Percentiles rank a stretch among this genome's conserved stretches.
Conservation (phyloP, 805 yeast species). For the Pichia rugopelliculosa region DNA sequence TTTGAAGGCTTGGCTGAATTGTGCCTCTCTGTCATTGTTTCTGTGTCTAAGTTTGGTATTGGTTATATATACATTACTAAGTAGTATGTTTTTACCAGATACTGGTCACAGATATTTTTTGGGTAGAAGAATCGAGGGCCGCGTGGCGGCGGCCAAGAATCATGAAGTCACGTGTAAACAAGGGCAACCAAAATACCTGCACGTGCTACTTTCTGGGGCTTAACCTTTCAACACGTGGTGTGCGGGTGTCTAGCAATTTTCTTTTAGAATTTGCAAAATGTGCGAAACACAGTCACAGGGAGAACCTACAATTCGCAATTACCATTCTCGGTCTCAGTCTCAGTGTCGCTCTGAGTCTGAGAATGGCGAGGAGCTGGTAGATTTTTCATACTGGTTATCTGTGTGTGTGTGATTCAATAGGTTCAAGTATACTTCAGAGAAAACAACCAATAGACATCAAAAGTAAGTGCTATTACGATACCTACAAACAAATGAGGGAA, state of each 20-base stretch:
- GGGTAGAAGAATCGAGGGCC: too few species aligned
- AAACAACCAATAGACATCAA: background rate
- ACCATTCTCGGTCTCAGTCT: background rate
- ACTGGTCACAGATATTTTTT: too few species aligned
- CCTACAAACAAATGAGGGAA: too few species aligned
- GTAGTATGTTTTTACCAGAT: too few species aligned
- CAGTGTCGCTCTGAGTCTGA: background rate
- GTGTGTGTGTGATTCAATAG: too few species aligned
- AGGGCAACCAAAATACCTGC: background rate
- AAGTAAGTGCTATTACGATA: background rate
- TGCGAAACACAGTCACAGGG: background rate
- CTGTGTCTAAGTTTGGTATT: background rate
- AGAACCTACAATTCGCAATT: background rate
- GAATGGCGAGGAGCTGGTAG: background rate
- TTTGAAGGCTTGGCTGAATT: background rate
- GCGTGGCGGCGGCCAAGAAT: too few species aligned
- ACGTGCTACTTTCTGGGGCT: background rate
- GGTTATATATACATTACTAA: too few species aligned
- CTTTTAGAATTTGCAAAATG: background rate
- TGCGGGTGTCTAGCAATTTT: background rate
- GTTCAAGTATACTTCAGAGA: too few species aligned
- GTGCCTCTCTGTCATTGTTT: background rate
- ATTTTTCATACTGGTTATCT: background rate
- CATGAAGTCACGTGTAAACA: background rate
- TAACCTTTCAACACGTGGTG: background rate